Evolutionary conservation across 2,329 filamentous ascomycete genomes (phyloP), one percentile per base, ranked within the genome.

Genomic region (Talaromyces sp.): DNA sequence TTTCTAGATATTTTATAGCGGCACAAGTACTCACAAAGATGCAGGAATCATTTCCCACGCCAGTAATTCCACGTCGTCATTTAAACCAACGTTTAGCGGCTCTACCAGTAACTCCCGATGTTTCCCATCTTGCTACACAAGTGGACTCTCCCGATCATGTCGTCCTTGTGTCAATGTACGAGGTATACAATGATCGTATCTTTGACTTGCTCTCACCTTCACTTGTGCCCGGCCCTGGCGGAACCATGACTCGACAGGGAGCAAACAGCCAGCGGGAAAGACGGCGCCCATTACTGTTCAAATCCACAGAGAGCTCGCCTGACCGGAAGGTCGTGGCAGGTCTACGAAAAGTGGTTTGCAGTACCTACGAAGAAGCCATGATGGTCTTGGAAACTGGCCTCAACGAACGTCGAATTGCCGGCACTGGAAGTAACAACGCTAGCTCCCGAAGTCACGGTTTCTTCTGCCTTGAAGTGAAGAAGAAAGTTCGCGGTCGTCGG

Each of bases 171-270:
- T 96, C 92, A 58, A 99, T 99, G 93, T 98, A 98, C 75, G 95
- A 99, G 74, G 93, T 99, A 1, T 97, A 99, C 79, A 99, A 99
- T 71, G 93, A 99, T 76, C 88, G 93, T 38, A 98, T 99, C 66
- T 98, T 96, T 73, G 95, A 99, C 69, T 85, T 99, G 0, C 81
- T 99, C 1, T 89, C 89, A 0, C 80, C 82, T 19, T 70, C 77
- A 1, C 70, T 74, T n/a, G 68, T 69, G 13, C 70, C 86, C 9
- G 72, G 73, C 5, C 73, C 73, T 50, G 72, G 72, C 26, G 70
- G 71, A n/a, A 71, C 71, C 11, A 68, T 73, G 64, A 76, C 73
- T 11, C 72, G 76, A 46, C 70, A 79, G 63, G 75, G 76, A 29
- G 77, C 75, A 29, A 75, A 80, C n/a, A 80, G 80, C 63, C 77